These are phyloP conservation scores for Massariosphaeria phaeospora DNA, from an alignment of 495 filamentous ascomycete species.

Conservation along the genomic window DNA sequence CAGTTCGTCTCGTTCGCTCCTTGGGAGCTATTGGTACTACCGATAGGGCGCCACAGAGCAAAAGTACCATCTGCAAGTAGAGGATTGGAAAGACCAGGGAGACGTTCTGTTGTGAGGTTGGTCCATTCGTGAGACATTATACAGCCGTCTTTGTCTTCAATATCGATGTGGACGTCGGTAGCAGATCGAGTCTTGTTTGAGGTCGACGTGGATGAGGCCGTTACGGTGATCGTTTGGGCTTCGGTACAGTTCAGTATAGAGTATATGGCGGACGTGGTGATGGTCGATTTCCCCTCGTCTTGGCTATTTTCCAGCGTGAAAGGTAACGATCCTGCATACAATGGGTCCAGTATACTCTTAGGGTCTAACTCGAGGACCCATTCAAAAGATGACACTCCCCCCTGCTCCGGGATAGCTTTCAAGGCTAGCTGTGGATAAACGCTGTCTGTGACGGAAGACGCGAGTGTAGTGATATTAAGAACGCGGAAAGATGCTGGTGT, in stretches of 20 bases:
- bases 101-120: neutral
- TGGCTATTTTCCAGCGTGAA: neutral
- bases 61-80: neutral
- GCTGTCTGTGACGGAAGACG: neutral
- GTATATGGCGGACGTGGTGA: neutral
- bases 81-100: neutral
- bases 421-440: neutral
- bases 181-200: neutral
- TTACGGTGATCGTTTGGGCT: neutral
- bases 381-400: neutral
- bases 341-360: neutral
- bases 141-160: neutral
- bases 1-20: neutral
- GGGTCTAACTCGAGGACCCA: neutral
- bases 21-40: neutral
- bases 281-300: neutral
- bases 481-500: neutral
- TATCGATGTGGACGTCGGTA: neutral
- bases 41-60: neutral
- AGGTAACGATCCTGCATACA: neutral
- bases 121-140: neutral
- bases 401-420: neutral
- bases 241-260: neutral
- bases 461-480: neutral
- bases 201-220: neutral